A percentile compares a stretch with the other conserved stretches of the same genome.
Evolutionary conservation across 116 monocot genomes (phyloP).

Genomic region (Zostera marina): DNA sequence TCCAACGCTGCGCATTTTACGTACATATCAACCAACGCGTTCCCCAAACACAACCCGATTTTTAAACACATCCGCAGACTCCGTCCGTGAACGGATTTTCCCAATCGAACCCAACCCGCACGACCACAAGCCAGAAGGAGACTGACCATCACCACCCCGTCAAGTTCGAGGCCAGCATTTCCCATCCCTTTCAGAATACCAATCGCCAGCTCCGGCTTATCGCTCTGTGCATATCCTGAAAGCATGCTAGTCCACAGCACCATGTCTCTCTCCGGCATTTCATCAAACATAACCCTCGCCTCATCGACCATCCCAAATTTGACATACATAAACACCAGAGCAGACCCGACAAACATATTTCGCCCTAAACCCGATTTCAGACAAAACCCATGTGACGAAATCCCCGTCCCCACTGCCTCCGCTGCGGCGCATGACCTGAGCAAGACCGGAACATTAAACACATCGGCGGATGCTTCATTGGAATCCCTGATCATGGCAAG

Average conservation of each 20-base stretch:
- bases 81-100: constrained; percentile 22
- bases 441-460: constrained; percentile 19
- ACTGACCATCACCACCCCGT: constrained; percentile 20
- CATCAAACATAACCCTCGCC: constrained; percentile 19
- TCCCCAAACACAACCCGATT: constrained; percentile 23
- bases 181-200: constrained; percentile 20
- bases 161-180: constrained; percentile 6
- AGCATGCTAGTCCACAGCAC: constrained; percentile 34
- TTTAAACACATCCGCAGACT: constrained; percentile 6
- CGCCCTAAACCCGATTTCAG: constrained; percentile 12
- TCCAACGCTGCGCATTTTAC: constrained; percentile 23
- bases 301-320: background rate
- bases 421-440: constrained; percentile 16
- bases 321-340: constrained; percentile 14
- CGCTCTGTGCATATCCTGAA: constrained; percentile 21
- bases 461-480: constrained; percentile 6
- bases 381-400: constrained; percentile 8
- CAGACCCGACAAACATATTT: constrained; percentile 16
- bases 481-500: constrained; percentile 6
- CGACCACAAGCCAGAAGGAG: constrained; percentile 16
- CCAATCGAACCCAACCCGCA: constrained; percentile 9
- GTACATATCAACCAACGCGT: constrained; percentile 33
- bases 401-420: background rate
- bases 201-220: constrained; percentile 15
- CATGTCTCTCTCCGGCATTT: constrained; percentile 10